Percentiles rank a stretch among this genome's conserved stretches.
Evolutionary conservation across 495 filamentous ascomycete species (phyloP).

Genomic region (Penicillium flavigenum): DNA sequence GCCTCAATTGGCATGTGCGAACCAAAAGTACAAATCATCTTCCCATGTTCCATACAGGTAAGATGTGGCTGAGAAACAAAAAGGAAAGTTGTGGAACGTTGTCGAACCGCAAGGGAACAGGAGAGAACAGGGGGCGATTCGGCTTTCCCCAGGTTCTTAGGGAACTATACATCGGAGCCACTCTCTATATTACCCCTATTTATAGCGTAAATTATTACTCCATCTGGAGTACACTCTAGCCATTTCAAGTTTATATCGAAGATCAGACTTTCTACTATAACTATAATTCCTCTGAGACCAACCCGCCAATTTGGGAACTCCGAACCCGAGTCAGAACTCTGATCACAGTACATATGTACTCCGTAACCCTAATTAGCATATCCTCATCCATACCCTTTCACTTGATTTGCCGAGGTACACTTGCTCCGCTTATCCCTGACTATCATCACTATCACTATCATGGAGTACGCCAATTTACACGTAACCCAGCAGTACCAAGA

Average conservation of each 20-base stretch:
- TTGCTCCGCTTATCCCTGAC: neutral
- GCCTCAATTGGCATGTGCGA: neutral
- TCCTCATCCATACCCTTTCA: neutral
- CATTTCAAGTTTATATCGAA: neutral
- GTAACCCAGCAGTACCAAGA: neutral
- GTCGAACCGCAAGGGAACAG: neutral
- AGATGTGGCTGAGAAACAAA: constrained; percentile 3
- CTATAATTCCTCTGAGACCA: no score
- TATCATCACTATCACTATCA: neutral
- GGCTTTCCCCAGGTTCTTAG: constrained; percentile 4
- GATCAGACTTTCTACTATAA: neutral
- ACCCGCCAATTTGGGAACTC: neutral
- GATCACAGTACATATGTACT: neutral
- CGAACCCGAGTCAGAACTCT: neutral
- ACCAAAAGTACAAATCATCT: neutral
- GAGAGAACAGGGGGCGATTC: neutral
- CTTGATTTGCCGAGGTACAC: neutral
- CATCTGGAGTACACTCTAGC: neutral
- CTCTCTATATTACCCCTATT: neutral
- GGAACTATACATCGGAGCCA: neutral
- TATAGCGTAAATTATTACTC: neutral
- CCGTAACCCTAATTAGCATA: neutral
- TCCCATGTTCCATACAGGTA: neutral
- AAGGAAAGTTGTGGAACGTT: constrained; percentile 5
- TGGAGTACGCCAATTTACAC: neutral